Evolutionary conservation across 768 basidiomycete genomes (phyloP), one percentile per base, ranked within the genome.

Genomic region (Cystobasidium onofrii): DNA sequence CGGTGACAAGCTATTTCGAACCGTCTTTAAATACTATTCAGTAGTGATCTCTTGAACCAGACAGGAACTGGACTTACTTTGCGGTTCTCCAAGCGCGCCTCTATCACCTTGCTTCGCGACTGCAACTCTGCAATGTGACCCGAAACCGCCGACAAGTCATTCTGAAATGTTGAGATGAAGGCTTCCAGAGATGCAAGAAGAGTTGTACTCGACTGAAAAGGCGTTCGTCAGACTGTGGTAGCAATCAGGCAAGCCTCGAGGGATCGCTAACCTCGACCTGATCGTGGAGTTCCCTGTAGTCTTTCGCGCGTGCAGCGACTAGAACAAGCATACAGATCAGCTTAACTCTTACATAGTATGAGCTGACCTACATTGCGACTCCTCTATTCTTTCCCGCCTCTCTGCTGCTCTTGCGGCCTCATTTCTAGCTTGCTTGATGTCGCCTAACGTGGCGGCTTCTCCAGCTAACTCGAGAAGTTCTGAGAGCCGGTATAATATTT

Each of bases 51-150:
- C n/a, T n/a, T n/a, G n/a, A n/a, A n/a, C n/a, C n/a, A n/a, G n/a
- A n/a, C n/a, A n/a, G n/a, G n/a, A n/a, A n/a, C n/a, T n/a, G n/a
- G 15, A 82, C 87, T 64, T 78, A 96, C 96, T 83, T 88, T 86
- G 65, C 96, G 86, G 73, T 88, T 90, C 80, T 88, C 89, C 73
- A 98, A 84, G 73, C 89, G 86, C 74, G 86, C 86, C 76, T 98
- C 96, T 20, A 98, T 96, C 50, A 90, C 90, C 76, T 90, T 89
- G 80, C 92, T 94, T 39, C 91, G 85, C 76, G 87, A 86, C 79
- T 98, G 96, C 27, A 99, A 84, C 75, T 97, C 92, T 0, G 91
- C 90, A 80, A 99, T 95, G 80, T 99, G 94, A 1, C 92, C 91
- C 1, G 96, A 97, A 12, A 98, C 96, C 0, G 89, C 88, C 4